Evolutionary conservation across 345 rosid species (phyloP).

Genomic region (Noccaea caerulescens): DNA sequence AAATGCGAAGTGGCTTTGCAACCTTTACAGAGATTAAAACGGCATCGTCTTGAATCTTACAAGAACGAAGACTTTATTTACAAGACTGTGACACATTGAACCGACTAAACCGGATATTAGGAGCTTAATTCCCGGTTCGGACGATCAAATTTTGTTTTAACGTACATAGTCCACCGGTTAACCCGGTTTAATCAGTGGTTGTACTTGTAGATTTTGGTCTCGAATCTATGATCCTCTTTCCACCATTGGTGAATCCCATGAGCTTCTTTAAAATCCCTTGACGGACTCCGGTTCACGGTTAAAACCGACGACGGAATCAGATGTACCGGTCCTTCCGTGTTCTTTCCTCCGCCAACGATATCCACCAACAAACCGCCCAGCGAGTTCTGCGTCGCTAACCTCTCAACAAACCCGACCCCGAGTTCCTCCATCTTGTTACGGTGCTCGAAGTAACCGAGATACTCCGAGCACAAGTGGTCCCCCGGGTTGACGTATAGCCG

Average conservation of each 20-base stretch:
- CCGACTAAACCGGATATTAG: constrained; percentile 11
- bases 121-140: not conserved
- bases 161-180: constrained; percentile 13
- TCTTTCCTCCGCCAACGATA: constrained; percentile 52
- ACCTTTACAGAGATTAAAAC: constrained; percentile 17
- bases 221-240: constrained; percentile 59
- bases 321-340: constrained; percentile 67
- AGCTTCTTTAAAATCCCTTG: constrained; percentile 62
- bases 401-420: constrained; percentile 72
- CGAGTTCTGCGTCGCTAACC: constrained; percentile 72
- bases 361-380: constrained; percentile 66
- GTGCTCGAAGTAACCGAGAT: constrained; percentile 83
- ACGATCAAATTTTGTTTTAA: constrained; percentile 2
- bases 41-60: constrained; percentile 27
- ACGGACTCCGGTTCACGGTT: constrained; percentile 50
- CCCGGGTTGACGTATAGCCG: constrained; percentile 60
- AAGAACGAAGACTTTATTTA: not conserved
- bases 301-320: constrained; percentile 78
- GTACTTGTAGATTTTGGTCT: constrained; percentile 61
- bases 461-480: constrained; percentile 82
- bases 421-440: constrained; percentile 85
- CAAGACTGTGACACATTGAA: not conserved
- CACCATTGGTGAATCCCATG: constrained; percentile 98
- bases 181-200: constrained; percentile 34
- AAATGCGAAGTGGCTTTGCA: constrained; percentile 23